phyloP scores from a whole-genome alignment of 2,329 filamentous ascomycete species.

The Pestalotiopsis sp. region DNA sequence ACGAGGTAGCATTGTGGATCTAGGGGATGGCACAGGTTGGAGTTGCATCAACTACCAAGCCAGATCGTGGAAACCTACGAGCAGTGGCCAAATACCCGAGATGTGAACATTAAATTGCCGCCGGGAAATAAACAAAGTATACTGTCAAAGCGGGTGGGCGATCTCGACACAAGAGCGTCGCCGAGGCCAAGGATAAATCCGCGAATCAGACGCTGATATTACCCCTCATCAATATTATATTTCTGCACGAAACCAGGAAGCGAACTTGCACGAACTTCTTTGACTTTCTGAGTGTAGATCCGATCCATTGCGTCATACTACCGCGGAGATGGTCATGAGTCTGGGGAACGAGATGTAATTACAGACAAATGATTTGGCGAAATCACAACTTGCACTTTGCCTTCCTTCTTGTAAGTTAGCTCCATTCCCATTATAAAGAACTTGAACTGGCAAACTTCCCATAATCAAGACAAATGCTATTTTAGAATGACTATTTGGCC shows the following conservation, averaged over 20 bases:
- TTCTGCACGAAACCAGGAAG: not conserved
- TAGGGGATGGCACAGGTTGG: not conserved
- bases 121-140: too few relatives aligned
- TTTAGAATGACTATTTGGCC: too few relatives aligned
- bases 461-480: too few relatives aligned
- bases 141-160: too few relatives aligned
- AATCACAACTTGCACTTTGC: not conserved
- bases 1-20: not conserved
- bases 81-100: too few relatives aligned
- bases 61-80: too few relatives aligned
- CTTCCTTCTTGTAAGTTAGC: too few relatives aligned
- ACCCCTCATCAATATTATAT: not conserved
- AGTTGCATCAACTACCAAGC: not conserved
- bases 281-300: not conserved
- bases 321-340: not conserved
- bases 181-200: not conserved
- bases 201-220: not conserved
- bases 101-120: too few relatives aligned
- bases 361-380: not conserved
- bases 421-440: too few relatives aligned
- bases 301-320: not conserved
- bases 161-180: not conserved
- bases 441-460: too few relatives aligned
- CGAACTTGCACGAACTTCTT: not conserved
- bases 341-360: not conserved